Percentiles rank a stretch among this genome's conserved stretches.
These are phyloP conservation scores for Schizosaccharomyces pombe DNA, from an alignment of 805 yeast genomes.

Conservation along the genomic window DNA sequence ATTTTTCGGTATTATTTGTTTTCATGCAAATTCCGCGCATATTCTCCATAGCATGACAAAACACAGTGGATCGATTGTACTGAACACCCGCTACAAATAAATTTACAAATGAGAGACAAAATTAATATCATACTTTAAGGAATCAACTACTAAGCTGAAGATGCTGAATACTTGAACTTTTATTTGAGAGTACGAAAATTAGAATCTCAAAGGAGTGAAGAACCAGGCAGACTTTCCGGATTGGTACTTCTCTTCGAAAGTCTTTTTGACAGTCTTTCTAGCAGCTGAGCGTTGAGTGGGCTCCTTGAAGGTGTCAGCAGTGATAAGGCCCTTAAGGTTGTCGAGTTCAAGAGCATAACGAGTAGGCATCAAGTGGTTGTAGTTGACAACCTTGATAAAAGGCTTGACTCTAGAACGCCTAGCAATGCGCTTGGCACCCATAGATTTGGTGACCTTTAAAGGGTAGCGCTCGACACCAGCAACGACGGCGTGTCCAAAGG, in stretches of 20 bases:
- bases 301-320: slow-evolving; percentile 86
- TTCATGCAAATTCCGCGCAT: no score
- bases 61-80: no score
- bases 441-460: slow-evolving; percentile 80
- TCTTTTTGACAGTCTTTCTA: slow-evolving; percentile 95
- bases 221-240: slow-evolving; percentile 99
- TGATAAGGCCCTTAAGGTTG: slow-evolving; percentile 70
- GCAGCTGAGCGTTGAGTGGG: slow-evolving; percentile 98
- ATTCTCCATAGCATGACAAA: no score
- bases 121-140: neutral
- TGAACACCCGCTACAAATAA: no score
- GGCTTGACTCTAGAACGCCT: slow-evolving; percentile 96
- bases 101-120: no score
- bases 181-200: slow-evolving; percentile 21
- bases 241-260: slow-evolving; percentile 96
- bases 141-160: neutral
- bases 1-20: no score
- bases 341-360: slow-evolving; percentile 96
- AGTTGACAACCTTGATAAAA: slow-evolving; percentile 94
- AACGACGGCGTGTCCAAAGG: slow-evolving; percentile 97
- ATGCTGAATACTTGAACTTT: neutral
- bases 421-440: slow-evolving; percentile 88
- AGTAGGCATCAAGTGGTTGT: slow-evolving; percentile 99
- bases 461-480: slow-evolving; percentile 99
- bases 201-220: slow-evolving; percentile 91